Percentiles rank a stretch among this genome's conserved stretches.
These are phyloP conservation scores for Priceomyces castillae DNA, from an alignment of 805 yeast genomes.

Conservation along the genomic window DNA sequence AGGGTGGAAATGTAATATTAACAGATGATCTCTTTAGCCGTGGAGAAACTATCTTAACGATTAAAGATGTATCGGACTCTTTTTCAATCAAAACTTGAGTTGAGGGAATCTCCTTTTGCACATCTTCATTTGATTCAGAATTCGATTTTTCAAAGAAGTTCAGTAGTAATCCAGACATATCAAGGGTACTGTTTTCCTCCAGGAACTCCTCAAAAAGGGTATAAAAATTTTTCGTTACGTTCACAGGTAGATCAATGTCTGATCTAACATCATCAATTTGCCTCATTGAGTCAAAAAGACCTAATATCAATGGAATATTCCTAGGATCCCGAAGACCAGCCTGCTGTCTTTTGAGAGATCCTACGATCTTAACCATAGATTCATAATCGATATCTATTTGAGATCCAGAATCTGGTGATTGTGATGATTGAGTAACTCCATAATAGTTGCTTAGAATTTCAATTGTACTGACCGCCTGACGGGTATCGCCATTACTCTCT, in stretches of 20 bases:
- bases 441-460: conserved; percentile 26
- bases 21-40: not conserved
- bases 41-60: conserved; percentile 1
- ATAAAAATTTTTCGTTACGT: not conserved
- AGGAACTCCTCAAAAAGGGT: not conserved
- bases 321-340: conserved; percentile 16
- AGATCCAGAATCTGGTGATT: not conserved
- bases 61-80: not conserved
- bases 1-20: not conserved
- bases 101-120: not conserved
- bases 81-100: not conserved
- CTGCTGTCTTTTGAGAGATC: conserved; percentile 10
- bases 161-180: not conserved
- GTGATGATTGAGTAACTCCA: not conserved
- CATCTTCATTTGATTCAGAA: not conserved
- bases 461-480: conserved; percentile 31
- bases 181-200: not conserved
- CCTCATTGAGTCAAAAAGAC: conserved; percentile 14
- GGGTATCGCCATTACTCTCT: conserved; percentile 29
- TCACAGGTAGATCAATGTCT: not conserved
- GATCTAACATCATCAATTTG: not conserved
- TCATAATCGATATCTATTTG: conserved; percentile 6
- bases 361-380: conserved; percentile 9
- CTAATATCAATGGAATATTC: conserved; percentile 15
- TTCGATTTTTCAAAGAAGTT: too few species aligned